These are phyloP conservation scores for Xylaria digitata DNA, from an alignment of 2,329 filamentous ascomycete species.

Conservation along the genomic window DNA sequence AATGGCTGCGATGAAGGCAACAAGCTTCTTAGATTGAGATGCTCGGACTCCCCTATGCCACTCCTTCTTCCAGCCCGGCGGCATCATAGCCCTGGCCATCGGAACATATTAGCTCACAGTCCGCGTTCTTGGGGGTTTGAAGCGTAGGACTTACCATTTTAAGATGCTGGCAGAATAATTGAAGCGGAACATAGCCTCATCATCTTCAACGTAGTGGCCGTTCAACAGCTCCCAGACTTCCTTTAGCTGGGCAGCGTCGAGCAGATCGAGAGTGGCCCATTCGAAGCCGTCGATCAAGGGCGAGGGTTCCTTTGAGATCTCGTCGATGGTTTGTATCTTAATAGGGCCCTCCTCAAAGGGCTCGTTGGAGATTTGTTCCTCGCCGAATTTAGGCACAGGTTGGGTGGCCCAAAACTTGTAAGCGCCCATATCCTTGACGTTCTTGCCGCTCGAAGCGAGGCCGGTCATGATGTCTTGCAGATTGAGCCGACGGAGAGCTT, in stretches of 20 bases:
- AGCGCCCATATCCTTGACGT: conserved; percentile 93
- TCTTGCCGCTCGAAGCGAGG: conserved; percentile 82
- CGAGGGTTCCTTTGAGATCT: conserved; percentile 81
- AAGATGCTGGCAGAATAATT: conserved; percentile 92
- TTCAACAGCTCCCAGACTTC: conserved; percentile 93
- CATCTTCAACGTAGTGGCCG: conserved; percentile 96
- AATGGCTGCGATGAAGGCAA: conserved; percentile 95
- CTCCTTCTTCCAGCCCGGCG: conserved; percentile 90
- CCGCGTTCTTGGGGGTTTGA: neutral
- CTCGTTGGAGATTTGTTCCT: conserved; percentile 62
- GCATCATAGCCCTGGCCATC: conserved; percentile 83
- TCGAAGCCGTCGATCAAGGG: conserved; percentile 86
- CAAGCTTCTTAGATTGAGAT: conserved; percentile 83
- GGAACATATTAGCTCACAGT: conserved; percentile 11
- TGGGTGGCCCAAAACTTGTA: conserved; percentile 99
- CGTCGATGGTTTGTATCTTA: conserved; percentile 79
- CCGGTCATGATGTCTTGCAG: conserved; percentile 80
- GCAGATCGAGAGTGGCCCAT: conserved; percentile 92
- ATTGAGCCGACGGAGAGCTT: conserved; percentile 70
- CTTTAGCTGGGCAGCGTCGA: conserved; percentile 79
- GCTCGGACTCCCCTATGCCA: conserved; percentile 97
- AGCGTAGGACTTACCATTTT: conserved; percentile 73
- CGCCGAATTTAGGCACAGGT: conserved; percentile 86
- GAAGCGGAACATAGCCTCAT: conserved; percentile 97
- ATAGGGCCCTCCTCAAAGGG: conserved; percentile 82